Conservation (phyloP, 495 filamentous ascomycete species). For the Xanthoparmelia taractica region DNA sequence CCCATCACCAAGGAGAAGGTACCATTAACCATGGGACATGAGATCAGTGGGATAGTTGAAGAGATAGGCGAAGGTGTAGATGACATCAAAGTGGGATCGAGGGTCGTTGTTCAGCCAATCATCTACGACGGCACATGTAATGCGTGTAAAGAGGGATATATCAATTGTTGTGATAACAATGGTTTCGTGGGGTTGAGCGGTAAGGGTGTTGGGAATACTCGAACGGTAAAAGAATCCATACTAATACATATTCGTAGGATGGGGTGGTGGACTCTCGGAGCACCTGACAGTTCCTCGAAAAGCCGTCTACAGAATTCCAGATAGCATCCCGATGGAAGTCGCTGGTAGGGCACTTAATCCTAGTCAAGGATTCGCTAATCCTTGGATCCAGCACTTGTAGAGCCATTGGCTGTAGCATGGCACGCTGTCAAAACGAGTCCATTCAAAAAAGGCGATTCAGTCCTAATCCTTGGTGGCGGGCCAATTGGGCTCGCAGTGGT, state of each 20-base stretch:
- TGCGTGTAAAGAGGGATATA: constrained; percentile 42
- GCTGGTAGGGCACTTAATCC: constrained; percentile 31
- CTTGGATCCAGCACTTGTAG: constrained; percentile 42
- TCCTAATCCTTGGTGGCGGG: constrained; percentile 52
- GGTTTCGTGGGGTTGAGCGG: constrained; percentile 56
- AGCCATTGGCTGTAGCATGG: constrained; percentile 59
- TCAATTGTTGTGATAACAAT: constrained; percentile 50
- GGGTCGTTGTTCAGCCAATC: constrained; percentile 52
- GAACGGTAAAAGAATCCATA: not conserved
- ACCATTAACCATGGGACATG: constrained; percentile 55
- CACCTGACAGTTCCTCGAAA: constrained; percentile 44
- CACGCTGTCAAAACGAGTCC: constrained; percentile 51
- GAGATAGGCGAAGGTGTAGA: constrained; percentile 49
- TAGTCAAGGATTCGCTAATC: constrained; percentile 2
- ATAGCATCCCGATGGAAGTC: constrained; percentile 43
- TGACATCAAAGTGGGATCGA: constrained; percentile 44
- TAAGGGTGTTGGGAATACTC: constrained; percentile 19
- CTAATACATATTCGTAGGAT: constrained; percentile 30
- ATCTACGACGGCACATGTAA: constrained; percentile 51
- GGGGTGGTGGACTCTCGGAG: constrained; percentile 53
- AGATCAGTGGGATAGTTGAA: constrained; percentile 52
- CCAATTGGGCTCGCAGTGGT: constrained; percentile 56
- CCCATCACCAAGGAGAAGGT: constrained; percentile 49
- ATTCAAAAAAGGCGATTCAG: constrained; percentile 41
- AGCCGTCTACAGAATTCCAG: constrained; percentile 39